A percentile compares a stretch with the other conserved stretches of the same genome.
phyloP scores from a whole-genome alignment of 208 protist species.

The Crithidia sp. region DNA sequence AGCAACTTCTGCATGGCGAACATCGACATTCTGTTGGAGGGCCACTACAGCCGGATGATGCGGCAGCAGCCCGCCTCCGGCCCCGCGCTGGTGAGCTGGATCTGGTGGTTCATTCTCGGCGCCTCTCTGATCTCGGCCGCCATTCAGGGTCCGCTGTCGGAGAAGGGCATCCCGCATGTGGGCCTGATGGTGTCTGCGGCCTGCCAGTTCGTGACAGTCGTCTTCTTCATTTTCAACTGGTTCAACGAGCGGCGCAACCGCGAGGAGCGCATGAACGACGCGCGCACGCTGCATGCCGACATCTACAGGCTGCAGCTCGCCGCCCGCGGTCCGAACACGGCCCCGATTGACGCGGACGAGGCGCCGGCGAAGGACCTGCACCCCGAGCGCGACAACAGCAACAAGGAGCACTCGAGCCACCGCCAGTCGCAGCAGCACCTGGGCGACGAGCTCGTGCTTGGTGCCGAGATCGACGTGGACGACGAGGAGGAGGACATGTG shows the following conservation, averaged over 20 bases:
- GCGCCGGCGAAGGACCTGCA: neutral
- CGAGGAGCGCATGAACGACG: constrained; percentile 31
- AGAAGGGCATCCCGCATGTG: constrained; percentile 33
- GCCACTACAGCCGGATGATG: constrained; percentile 70
- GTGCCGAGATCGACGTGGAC: neutral
- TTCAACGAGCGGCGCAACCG: constrained; percentile 53
- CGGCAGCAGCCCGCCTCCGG: constrained; percentile 37
- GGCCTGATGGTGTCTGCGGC: constrained; percentile 44
- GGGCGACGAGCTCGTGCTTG: neutral
- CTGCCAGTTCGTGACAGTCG: constrained; percentile 39
- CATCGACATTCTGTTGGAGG: constrained; percentile 71
- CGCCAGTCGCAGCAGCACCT: neutral
- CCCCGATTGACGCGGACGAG: neutral
- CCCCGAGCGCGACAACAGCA: neutral
- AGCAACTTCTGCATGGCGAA: constrained; percentile 51
- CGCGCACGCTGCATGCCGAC: too few species aligned
- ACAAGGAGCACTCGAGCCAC: neutral
- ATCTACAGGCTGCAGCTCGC: neutral
- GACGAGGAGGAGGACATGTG: constrained; percentile 11
- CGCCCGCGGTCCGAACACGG: neutral
- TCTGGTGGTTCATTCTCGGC: constrained; percentile 65
- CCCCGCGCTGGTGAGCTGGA: constrained; percentile 57
- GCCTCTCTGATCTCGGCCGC: constrained; percentile 43
- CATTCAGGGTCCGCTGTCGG: constrained; percentile 56
- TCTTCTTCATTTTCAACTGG: constrained; percentile 65